Conservation (phyloP, 306 rosid species). For the Quercus agrifolia region DNA sequence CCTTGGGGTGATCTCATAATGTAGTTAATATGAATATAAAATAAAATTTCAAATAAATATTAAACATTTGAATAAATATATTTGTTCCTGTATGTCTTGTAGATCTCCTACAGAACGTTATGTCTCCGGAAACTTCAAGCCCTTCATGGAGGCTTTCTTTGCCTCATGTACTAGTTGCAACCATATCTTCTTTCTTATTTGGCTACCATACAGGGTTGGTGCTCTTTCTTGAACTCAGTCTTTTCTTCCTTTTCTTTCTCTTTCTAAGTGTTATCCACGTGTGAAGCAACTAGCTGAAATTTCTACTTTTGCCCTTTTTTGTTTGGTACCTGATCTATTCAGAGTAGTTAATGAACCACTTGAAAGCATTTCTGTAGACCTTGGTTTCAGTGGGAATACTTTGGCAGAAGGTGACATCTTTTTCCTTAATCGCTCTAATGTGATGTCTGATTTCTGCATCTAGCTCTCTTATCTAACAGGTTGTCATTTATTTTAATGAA, state of each 20-base stretch:
- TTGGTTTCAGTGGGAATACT: conserved; percentile 88
- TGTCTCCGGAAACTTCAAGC: conserved; percentile 48
- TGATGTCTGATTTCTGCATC: conserved; percentile 9
- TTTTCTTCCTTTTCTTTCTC: background rate
- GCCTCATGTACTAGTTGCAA: conserved; percentile 83
- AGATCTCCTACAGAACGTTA: conserved; percentile 52
- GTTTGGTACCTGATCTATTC: conserved; percentile 27
- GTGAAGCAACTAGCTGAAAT: conserved; percentile 2
- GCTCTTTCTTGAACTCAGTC: conserved; percentile 22
- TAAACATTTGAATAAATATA: too few relatives aligned
- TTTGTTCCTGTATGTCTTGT: conserved; percentile 18
- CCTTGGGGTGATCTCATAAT: too few relatives aligned
- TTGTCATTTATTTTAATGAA: conserved; percentile 34
- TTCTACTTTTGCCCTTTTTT: background rate
- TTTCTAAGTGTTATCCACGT: conserved; percentile 11
- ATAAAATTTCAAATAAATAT: too few relatives aligned
- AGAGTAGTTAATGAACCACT: conserved; percentile 98
- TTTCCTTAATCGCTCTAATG: conserved; percentile 9
- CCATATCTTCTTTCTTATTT: conserved; percentile 74
- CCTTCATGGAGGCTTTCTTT: conserved; percentile 89
- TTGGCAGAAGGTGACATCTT: conserved; percentile 78
- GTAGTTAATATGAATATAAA: too few relatives aligned
- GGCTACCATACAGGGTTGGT: conserved; percentile 95
- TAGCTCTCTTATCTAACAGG: conserved; percentile 14
- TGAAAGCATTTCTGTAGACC: conserved; percentile 86